Base-by-base conservation (phyloP, 352 stramenopile genomes). In the Pythium folliculosum region DNA sequence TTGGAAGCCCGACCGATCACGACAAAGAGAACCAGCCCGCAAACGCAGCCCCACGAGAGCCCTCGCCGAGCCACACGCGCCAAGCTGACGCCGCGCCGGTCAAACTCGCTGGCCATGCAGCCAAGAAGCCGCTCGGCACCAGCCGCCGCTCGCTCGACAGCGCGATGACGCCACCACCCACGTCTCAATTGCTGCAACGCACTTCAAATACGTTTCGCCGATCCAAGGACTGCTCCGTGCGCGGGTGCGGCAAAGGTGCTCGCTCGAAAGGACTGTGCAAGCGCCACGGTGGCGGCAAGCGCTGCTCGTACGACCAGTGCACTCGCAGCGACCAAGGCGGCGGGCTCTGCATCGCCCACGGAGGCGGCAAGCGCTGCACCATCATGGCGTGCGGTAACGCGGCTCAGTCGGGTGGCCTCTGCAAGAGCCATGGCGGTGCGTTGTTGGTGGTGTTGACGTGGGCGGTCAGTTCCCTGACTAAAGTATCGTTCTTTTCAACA, bases 361-460 rank as follows among this genome's bases (percentile, higher is more conserved):
- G 88, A 17, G 88, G 86, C 77, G 87, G 86, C 79, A 69, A 60
- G 49, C 81, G 86, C 1, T 96, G 88, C 43, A 69, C 77, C 9
- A 67, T 73, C 21, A 43, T 70, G 61, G 79, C 72, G 32, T 96
- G 88, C 76, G 85, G 84, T 32, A 96, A 96, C 59, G 92, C 86
- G 0, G 86, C 87, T 2, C 86, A 94, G 60, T 95, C 85, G 23
- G 82, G 81, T 22, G 88, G 88, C 38, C 69, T 94, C 0, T 96
- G 88, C 78, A 96, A 96, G 69, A 93, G 74, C 38, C 88, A 96
- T 30, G 88, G 88, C 76, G 88, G 88, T 92, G 75, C n/a, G 56
- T 47, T 14, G n/a, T 16, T 55, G 30, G 5, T 17, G 45, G 19
- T 19, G 17, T 16, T n/a, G 40, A 21, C 40, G 8, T 44, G 40